Conservation (phyloP, 1,139 yeast genomes). For the Yamadazyma jaroonii region DNA sequence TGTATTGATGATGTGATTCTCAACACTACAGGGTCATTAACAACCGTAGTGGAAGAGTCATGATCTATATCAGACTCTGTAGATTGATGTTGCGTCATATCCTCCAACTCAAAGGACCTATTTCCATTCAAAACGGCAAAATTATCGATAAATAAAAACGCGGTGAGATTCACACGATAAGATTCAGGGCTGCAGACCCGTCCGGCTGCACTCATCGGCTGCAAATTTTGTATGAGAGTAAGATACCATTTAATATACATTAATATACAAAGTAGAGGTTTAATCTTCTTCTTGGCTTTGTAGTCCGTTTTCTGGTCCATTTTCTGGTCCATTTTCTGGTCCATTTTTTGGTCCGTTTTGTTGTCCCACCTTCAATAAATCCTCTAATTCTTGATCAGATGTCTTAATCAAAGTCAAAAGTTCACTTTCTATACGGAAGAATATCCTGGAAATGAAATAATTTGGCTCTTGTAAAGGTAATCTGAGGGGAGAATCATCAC, state of each 20-base stretch:
- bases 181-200: too few relatives aligned
- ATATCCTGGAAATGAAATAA: constrained; percentile 50
- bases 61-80: constrained; percentile 7
- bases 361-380: background rate
- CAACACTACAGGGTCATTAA: constrained; percentile 28
- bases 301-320: too few relatives aligned
- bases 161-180: background rate
- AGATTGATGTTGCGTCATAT: constrained; percentile 17
- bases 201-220: too few relatives aligned
- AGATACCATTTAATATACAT: too few relatives aligned
- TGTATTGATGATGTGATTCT: constrained; percentile 14
- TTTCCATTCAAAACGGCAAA: constrained; percentile 5
- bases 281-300: too few relatives aligned
- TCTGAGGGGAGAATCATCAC: constrained; percentile 62
- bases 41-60: background rate
- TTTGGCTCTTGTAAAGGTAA: constrained; percentile 67
- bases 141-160: background rate
- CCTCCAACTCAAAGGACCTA: constrained; percentile 14
- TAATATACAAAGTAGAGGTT: too few relatives aligned
- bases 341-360: too few relatives aligned
- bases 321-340: too few relatives aligned
- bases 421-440: constrained; percentile 25
- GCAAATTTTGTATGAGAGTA: too few relatives aligned
- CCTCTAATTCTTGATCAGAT: constrained; percentile 14
- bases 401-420: constrained; percentile 17